Conservation (phyloP, 1,284 basidiomycete genomes). For the Ceratobasidium sp. region DNA sequence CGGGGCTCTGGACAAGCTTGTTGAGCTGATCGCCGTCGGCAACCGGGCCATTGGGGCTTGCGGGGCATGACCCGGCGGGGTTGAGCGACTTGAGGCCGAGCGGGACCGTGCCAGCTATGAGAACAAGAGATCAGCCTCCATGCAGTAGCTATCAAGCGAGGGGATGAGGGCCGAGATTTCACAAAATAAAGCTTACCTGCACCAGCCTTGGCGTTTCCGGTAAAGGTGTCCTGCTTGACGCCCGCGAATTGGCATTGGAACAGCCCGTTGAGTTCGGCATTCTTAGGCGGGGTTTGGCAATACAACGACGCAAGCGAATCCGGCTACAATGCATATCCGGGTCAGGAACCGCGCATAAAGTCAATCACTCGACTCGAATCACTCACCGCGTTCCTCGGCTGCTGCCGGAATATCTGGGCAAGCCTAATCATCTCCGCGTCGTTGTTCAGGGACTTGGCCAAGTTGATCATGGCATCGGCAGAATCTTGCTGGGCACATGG, state of each 20-base stretch:
- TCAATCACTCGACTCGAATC: not conserved
- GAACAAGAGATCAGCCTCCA: constrained; percentile 52
- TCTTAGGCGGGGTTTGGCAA: constrained; percentile 63
- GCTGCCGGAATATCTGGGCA: constrained; percentile 63
- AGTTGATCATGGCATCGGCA: constrained; percentile 69
- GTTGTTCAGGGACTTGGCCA: constrained; percentile 67
- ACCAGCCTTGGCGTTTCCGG: constrained; percentile 66
- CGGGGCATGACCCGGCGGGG: constrained; percentile 65
- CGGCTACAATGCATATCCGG: constrained; percentile 53
- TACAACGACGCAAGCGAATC: constrained; percentile 62
- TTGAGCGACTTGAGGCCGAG: constrained; percentile 60
- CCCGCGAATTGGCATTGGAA: constrained; percentile 68
- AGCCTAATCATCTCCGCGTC: constrained; percentile 64
- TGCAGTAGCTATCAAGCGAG: not conserved
- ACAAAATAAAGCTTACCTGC: constrained; percentile 45
- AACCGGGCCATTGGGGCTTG: constrained; percentile 57
- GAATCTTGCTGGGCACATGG: constrained; percentile 70
- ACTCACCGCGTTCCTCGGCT: constrained; percentile 63
- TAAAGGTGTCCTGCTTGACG: constrained; percentile 64
- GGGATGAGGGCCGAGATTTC: not conserved
- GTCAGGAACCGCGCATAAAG: constrained; percentile 43
- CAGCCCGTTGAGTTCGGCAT: constrained; percentile 63
- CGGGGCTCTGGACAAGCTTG: constrained; percentile 60
- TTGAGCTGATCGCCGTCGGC: constrained; percentile 65
- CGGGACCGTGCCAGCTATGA: constrained; percentile 57